A percentile compares a stretch with the other conserved stretches of the same genome.
Conservation (phyloP, 768 basidiomycete species). For the Rhizopogon vesiculosus region DNA sequence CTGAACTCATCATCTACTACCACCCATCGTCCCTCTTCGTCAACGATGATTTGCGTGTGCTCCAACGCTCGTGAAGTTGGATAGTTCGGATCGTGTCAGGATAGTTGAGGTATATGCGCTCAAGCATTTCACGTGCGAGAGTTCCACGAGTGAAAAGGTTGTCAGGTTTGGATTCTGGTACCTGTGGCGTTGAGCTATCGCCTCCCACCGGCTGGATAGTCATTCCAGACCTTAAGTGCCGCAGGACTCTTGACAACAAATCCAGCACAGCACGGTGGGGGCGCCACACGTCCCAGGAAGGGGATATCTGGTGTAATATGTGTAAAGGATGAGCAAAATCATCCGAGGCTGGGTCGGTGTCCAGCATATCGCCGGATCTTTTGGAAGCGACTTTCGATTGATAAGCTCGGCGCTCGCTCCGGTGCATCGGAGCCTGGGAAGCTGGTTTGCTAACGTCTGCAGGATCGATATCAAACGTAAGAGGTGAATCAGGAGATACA, state of each 20-base stretch:
- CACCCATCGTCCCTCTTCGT: constrained; percentile 7
- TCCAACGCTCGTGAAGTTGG: constrained; percentile 30
- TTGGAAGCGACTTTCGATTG: constrained; percentile 15
- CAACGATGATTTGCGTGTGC: constrained; percentile 19
- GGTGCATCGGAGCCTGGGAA: constrained; percentile 26
- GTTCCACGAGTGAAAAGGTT: constrained; percentile 18
- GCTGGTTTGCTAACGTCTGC: constrained; percentile 21
- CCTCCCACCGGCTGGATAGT: constrained; percentile 38
- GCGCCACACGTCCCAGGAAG: constrained; percentile 61
- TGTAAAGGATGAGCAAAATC: constrained; percentile 60
- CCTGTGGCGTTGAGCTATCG: constrained; percentile 14
- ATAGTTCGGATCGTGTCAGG: constrained; percentile 38
- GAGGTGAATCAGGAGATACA: constrained; percentile 33
- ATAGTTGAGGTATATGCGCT: constrained; percentile 43
- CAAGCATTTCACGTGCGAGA: constrained; percentile 37
- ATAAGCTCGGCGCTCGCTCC: constrained; percentile 18
- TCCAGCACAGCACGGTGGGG: constrained; percentile 50
- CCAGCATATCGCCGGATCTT: constrained; percentile 10
- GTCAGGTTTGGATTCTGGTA: constrained; percentile 11
- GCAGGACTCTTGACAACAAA: constrained; percentile 41
- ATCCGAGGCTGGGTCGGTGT: constrained; percentile 15
- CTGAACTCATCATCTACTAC: constrained; percentile 12
- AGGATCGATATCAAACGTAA: constrained; percentile 29
- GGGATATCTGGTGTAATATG: constrained; percentile 58
- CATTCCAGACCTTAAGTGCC: constrained; percentile 46